Evolutionary conservation across 1,284 basidiomycete genomes (phyloP).

Genomic region (Peniophora sp.): DNA sequence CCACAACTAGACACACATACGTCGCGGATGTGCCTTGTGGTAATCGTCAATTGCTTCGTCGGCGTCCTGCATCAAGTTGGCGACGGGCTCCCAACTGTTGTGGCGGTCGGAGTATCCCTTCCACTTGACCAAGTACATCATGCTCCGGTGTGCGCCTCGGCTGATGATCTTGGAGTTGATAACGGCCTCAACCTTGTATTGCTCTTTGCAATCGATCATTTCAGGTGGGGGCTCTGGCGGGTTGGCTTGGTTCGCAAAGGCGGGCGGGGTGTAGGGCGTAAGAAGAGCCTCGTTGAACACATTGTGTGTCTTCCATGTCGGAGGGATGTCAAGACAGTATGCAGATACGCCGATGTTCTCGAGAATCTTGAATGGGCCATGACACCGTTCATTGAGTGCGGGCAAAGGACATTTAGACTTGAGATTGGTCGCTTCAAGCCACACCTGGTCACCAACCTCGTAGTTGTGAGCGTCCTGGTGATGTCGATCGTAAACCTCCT

Average conservation of each 20-base stretch:
- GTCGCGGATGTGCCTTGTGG: too few species aligned
- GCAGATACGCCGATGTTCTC: background rate
- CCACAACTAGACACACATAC: too few species aligned
- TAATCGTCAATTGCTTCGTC: too few species aligned
- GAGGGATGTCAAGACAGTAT: background rate
- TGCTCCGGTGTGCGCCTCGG: too few species aligned
- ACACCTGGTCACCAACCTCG: background rate
- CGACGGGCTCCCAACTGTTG: too few species aligned
- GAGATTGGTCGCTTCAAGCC: background rate
- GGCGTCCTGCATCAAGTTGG: too few species aligned
- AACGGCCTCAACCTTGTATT: background rate
- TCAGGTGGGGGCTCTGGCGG: background rate
- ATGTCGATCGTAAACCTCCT: background rate
- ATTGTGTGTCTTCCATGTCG: background rate
- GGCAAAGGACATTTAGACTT: background rate
- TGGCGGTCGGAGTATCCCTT: too few species aligned
- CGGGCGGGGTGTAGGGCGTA: background rate
- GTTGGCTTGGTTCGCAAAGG: background rate
- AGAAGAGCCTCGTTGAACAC: background rate
- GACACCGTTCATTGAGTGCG: background rate
- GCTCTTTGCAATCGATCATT: background rate
- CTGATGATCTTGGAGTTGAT: background rate
- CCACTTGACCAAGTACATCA: too few species aligned
- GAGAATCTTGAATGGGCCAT: background rate
- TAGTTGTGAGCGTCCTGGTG: background rate